Evolutionary conservation across 2,329 filamentous ascomycete species (phyloP), one percentile per base, ranked within the genome.

Genomic region (Lasiodiplodia sp.): DNA sequence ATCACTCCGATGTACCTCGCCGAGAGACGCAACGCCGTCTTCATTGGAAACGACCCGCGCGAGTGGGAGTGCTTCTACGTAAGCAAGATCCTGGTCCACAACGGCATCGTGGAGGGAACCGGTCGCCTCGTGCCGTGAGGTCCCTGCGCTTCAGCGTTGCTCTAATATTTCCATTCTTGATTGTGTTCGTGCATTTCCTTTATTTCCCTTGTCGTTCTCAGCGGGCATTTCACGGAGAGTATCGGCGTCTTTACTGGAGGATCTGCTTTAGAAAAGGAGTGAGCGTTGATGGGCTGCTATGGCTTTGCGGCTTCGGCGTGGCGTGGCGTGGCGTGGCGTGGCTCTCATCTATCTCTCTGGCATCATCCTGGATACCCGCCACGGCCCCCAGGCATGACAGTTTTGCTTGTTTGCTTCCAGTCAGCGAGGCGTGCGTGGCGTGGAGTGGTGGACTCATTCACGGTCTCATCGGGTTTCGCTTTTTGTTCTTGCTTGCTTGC

Each of bases 11-110:
- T 72, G 34, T 63, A 71, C 44, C 68, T 80, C 4, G 74, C 75
- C n/a, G 75, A 78, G 62, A 66, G 74, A 40, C 70, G 72, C 2
- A 74, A 74, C 63, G 76, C 76, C 8, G 68, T 71, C 8, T 80
- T 78, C 52, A 66, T 72, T 11, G 78, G 78, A 6, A 71, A 73
- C 28, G 73, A 77, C 57, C 71, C 75, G 4, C 70, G 70, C 44
- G 78, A 80, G 66, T 80, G 78, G 78, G 78, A 80, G 67, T 64
- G 62, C 28, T 56, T 57, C 25, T 60, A 64, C 21, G 67, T 68
- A 12, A 68, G 67, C 55, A 68, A 68, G 40, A 64, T 68, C 3
- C 52, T 68, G 10, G 67, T 68, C 7, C 66, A 68, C 55, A 60
- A 67, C 28, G 65, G 65, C 12, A 67, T 67, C 21, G 65, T 67